These are phyloP conservation scores for Irpex rosettiformis DNA, from an alignment of 1,284 basidiomycete species.

Conservation along the genomic window DNA sequence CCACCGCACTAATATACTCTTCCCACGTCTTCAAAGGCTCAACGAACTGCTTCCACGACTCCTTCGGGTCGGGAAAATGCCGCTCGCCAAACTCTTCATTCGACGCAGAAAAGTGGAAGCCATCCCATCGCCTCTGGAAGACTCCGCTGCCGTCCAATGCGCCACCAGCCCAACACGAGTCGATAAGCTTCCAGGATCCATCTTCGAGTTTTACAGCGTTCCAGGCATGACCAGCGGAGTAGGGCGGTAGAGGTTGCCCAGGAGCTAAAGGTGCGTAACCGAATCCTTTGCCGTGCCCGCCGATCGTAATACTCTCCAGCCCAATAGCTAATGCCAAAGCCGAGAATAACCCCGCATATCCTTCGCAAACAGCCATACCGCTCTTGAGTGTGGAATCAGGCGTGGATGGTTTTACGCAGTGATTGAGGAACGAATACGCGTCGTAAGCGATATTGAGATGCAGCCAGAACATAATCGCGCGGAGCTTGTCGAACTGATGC, in stretches of 20 bases:
- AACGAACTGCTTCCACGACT: slow-evolving; percentile 3
- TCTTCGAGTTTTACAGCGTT: background rate
- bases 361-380: background rate
- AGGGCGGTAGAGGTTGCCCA: background rate
- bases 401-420: background rate
- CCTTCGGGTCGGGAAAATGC: background rate
- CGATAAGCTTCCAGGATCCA: background rate
- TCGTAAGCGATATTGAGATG: slow-evolving; percentile 2
- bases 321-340: background rate
- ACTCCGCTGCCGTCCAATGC: background rate
- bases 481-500: background rate
- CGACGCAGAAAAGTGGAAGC: background rate
- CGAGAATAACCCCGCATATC: background rate
- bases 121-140: background rate
- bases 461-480: background rate
- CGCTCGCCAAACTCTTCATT: slow-evolving; percentile 1
- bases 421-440: slow-evolving; percentile 1
- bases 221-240: background rate
- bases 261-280: background rate
- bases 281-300: slow-evolving; percentile 2
- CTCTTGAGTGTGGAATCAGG: background rate
- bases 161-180: slow-evolving; percentile 1
- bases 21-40: slow-evolving; percentile 2
- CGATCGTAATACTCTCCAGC: background rate
- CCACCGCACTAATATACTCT: background rate